phyloP scores from a whole-genome alignment of 441 rosid species.

The Euphorbia schlechtendalii region DNA sequence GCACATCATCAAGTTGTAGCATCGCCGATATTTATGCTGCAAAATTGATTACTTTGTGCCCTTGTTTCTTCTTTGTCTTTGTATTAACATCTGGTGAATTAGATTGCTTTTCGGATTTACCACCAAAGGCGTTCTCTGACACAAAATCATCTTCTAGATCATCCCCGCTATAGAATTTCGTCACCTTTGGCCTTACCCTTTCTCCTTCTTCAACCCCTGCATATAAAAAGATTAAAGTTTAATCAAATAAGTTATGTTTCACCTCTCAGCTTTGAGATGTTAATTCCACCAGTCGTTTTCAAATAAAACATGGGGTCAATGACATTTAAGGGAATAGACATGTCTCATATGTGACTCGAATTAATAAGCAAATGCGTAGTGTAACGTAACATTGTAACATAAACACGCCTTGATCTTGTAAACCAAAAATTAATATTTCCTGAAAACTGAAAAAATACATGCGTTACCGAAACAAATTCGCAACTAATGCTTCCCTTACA shows the following conservation, averaged over 20 bases:
- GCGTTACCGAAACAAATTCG: too few relatives aligned
- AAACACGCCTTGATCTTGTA: neutral
- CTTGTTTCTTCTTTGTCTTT: slow-evolving; percentile 48
- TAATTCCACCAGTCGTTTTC: neutral
- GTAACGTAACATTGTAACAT: neutral
- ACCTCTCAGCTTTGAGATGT: neutral
- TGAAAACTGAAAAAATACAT: too few relatives aligned
- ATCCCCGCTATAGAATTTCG: slow-evolving; percentile 67
- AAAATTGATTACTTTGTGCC: slow-evolving; percentile 66
- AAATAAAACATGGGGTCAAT: neutral
- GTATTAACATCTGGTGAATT: slow-evolving; percentile 24
- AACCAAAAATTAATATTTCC: too few relatives aligned
- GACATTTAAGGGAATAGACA: neutral
- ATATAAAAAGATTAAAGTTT: slow-evolving; percentile 14
- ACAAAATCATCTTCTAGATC: slow-evolving; percentile 81
- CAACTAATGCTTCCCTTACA: neutral
- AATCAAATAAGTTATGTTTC: neutral
- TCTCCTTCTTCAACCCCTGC: slow-evolving; percentile 38
- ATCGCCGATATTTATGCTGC: slow-evolving; percentile 27
- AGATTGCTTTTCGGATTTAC: slow-evolving; percentile 28
- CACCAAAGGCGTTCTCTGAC: slow-evolving; percentile 26
- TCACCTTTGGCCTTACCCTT: slow-evolving; percentile 44
- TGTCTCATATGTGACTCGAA: neutral
- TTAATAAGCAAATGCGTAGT: neutral
- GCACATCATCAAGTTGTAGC: neutral